Evolutionary conservation across 1,284 basidiomycete species (phyloP).

Genomic region (Irpex sp.): DNA sequence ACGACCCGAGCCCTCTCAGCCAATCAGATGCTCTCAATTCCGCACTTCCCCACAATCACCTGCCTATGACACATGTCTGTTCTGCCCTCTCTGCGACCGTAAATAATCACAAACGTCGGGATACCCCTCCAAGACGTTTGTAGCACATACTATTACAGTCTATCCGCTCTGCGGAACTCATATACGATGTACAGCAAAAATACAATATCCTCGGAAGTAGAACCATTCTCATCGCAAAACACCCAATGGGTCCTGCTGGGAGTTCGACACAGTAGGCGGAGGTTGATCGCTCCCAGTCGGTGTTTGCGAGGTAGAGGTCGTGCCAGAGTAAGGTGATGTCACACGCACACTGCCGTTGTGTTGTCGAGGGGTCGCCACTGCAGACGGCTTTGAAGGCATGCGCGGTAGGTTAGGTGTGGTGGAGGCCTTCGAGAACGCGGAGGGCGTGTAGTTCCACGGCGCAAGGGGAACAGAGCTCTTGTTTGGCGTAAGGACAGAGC

Average conservation of each 20-base stretch:
- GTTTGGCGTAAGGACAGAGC: constrained; percentile 15
- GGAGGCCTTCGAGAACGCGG: constrained; percentile 40
- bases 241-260: constrained; percentile 61
- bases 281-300: constrained; percentile 31
- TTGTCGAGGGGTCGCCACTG: constrained; percentile 14
- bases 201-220: not conserved
- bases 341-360: constrained; percentile 1
- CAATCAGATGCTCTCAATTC: constrained; percentile 9
- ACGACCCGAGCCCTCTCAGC: constrained; percentile 5
- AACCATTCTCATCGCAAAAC: constrained; percentile 26
- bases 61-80: constrained; percentile 1
- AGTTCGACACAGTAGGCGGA: constrained; percentile 22
- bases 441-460: constrained; percentile 53
- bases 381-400: constrained; percentile 39
- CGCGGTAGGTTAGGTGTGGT: constrained; percentile 28
- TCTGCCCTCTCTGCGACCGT: not conserved
- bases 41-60: constrained; percentile 5
- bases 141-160: not conserved
- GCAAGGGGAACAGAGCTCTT: constrained; percentile 28
- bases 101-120: not conserved
- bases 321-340: constrained; percentile 12
- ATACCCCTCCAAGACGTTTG: not conserved
- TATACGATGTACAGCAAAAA: not conserved
- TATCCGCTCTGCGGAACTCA: not conserved
- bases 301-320: constrained; percentile 17